A percentile compares a stretch with the other conserved stretches of the same genome.
These are phyloP conservation scores for Cyberlindnera amylophila DNA, from an alignment of 805 yeast genomes.

Conservation along the genomic window DNA sequence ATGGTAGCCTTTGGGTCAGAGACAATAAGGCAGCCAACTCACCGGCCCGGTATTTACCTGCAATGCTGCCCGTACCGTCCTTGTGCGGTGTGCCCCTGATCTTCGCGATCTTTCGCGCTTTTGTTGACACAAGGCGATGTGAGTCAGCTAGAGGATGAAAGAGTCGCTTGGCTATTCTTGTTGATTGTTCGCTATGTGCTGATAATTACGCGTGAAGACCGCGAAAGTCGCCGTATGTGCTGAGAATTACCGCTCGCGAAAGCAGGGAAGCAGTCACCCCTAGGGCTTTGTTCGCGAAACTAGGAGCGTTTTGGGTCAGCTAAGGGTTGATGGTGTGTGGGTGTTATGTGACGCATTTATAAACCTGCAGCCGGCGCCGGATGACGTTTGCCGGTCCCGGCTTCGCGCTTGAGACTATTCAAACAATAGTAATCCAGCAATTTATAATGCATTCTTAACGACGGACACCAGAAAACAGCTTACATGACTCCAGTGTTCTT, in stretches of 20 bases:
- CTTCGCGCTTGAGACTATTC: too few relatives aligned
- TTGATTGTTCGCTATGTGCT: not conserved
- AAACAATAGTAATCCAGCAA: not conserved
- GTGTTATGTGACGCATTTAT: conserved; percentile 2
- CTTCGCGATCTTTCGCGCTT: not conserved
- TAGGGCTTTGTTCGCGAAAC: conserved; percentile 2
- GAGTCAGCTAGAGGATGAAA: not conserved
- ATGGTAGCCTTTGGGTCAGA: too few relatives aligned
- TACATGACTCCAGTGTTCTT: conserved; percentile 36
- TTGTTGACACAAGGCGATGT: not conserved
- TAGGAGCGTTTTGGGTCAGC: too few relatives aligned
- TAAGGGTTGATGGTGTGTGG: conserved; percentile 3
- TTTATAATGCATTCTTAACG: not conserved
- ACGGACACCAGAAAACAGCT: conserved; percentile 9
- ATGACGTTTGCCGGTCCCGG: too few relatives aligned
- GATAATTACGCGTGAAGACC: not conserved
- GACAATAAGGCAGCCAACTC: not conserved
- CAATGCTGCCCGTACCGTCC: not conserved
- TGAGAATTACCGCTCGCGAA: conserved; percentile 3
- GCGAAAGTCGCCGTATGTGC: conserved; percentile 1
- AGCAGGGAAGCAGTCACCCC: conserved; percentile 1
- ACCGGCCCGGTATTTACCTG: not conserved
- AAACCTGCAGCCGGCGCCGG: not conserved
- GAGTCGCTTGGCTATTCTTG: not conserved
- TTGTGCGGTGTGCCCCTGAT: not conserved